Evolutionary conservation across 306 rosid genomes (phyloP).

Genomic region (Quercus ilex): DNA sequence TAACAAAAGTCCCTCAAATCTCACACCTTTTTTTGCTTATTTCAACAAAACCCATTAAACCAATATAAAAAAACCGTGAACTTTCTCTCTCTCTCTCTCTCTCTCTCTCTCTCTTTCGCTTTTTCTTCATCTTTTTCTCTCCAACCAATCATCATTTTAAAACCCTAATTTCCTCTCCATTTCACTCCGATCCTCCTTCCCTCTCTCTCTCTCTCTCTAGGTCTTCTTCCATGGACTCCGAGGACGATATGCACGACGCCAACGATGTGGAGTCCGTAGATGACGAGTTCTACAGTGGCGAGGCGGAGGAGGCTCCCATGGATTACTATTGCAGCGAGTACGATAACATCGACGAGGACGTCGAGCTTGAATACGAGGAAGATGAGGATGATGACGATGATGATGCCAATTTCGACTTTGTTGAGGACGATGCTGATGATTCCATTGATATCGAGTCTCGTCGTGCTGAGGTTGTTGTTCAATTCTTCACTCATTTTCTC

Average conservation of each 20-base stretch:
- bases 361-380: slow-evolving; percentile 17
- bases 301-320: slow-evolving; percentile 48
- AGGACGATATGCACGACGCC: slow-evolving; percentile 89
- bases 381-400: slow-evolving; percentile 35
- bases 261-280: slow-evolving; percentile 65
- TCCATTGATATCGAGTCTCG: slow-evolving; percentile 50
- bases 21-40: no score
- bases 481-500: neutral
- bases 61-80: no score
- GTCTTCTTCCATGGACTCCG: slow-evolving; percentile 60
- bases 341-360: slow-evolving; percentile 4
- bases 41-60: no score
- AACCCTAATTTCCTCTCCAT: neutral
- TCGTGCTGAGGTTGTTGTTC: slow-evolving; percentile 68
- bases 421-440: slow-evolving; percentile 48
- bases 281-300: slow-evolving; percentile 84
- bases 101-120: no score
- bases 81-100: no score
- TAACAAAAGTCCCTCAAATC: no score
- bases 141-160: neutral
- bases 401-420: slow-evolving; percentile 9
- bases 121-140: neutral
- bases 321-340: slow-evolving; percentile 51
- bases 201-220: neutral
- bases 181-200: neutral